Conservation (phyloP, 2,329 filamentous ascomycete genomes). For the Alternaria hordeiaustralica region DNA sequence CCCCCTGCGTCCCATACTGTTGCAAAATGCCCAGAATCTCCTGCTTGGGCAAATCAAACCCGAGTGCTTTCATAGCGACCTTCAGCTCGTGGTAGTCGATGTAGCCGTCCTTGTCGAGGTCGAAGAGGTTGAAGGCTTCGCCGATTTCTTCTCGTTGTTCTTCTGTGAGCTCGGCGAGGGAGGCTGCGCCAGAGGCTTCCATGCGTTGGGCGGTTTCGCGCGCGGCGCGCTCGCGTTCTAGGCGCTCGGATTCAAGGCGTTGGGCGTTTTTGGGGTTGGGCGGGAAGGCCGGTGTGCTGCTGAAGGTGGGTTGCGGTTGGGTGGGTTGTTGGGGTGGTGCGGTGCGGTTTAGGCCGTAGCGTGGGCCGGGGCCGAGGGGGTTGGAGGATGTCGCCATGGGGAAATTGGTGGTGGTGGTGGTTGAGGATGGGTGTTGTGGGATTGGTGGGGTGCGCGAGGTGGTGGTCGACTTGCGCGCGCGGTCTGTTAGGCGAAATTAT, state of each 20-base stretch:
- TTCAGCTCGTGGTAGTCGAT: conserved; percentile 99
- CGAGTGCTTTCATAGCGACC: conserved; percentile 92
- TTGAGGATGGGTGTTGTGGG: not conserved
- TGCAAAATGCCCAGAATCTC: conserved; percentile 84
- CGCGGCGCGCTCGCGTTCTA: conserved; percentile 52
- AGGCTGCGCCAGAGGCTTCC: conserved; percentile 55
- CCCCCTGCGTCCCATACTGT: conserved; percentile 65
- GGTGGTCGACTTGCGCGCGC: conserved; percentile 2
- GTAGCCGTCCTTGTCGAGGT: conserved; percentile 90
- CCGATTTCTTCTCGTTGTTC: conserved; percentile 93
- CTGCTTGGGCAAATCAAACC: conserved; percentile 86
- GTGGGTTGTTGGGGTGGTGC: conserved; percentile 14
- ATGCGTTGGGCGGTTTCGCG: conserved; percentile 45
- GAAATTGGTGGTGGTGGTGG: not conserved
- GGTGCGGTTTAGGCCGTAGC: conserved; percentile 57
- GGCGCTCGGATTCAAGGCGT: conserved; percentile 48
- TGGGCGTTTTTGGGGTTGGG: conserved; percentile 51
- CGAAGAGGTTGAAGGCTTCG: conserved; percentile 96
- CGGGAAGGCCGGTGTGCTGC: conserved; percentile 47
- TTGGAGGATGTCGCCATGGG: conserved; percentile 60
- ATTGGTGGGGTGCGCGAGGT: conserved; percentile 6
- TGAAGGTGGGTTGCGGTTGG: conserved; percentile 34
- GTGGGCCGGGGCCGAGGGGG: conserved; percentile 62
- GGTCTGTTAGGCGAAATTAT: not conserved
- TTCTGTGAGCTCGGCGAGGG: conserved; percentile 70